These are phyloP conservation scores for Potentilla sterilis DNA, from an alignment of 306 rosid species.

Conservation along the genomic window DNA sequence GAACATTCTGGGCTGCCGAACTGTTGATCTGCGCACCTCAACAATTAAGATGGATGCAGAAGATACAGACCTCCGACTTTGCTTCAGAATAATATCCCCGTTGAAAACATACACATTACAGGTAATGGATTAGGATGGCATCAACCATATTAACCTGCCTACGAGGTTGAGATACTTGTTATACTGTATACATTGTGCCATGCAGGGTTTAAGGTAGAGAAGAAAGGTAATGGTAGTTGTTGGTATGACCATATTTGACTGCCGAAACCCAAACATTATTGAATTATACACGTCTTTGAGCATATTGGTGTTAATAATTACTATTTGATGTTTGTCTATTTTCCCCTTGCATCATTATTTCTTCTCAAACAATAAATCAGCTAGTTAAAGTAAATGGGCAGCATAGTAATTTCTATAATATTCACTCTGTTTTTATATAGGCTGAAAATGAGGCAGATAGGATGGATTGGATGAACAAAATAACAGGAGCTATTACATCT, in stretches of 20 bases:
- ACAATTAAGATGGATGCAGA: constrained; percentile 93
- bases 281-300: not conserved
- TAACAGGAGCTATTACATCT: constrained; percentile 72
- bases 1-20: constrained; percentile 62
- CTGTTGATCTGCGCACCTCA: constrained; percentile 79
- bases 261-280: not conserved
- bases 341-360: not conserved
- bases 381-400: not conserved
- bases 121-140: constrained; percentile 47
- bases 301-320: not conserved
- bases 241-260: not conserved
- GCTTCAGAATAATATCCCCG: constrained; percentile 96
- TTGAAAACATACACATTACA: constrained; percentile 75
- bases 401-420: constrained; percentile 12
- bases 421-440: constrained; percentile 45
- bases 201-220: not conserved
- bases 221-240: not conserved
- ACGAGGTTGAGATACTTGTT: not conserved
- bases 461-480: constrained; percentile 88
- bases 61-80: constrained; percentile 87
- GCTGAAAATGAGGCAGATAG: constrained; percentile 97
- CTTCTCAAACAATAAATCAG: not conserved
- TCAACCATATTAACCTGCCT: not conserved
- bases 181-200: not conserved
- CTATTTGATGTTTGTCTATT: not conserved